phyloP scores from a whole-genome alignment of 805 yeast genomes.

The Nakazawaea anatomiae region DNA sequence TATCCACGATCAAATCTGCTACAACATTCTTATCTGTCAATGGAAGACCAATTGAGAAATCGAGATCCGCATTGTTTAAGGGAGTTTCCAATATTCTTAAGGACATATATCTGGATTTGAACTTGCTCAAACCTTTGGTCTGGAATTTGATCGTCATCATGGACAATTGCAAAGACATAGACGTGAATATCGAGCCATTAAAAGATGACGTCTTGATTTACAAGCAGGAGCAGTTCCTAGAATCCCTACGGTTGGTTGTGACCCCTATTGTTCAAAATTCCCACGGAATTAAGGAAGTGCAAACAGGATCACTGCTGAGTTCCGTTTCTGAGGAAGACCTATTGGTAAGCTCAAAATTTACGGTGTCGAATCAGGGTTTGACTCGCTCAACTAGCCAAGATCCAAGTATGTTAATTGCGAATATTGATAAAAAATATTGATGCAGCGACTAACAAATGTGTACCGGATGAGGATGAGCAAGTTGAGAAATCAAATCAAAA shows the following conservation, averaged over 20 bases:
- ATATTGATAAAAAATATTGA: not conserved
- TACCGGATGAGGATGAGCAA: not conserved
- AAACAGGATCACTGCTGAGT: no score
- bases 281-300: not conserved
- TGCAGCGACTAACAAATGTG: not conserved
- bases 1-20: slow-evolving; percentile 16
- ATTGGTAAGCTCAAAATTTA: not conserved
- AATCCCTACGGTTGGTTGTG: slow-evolving; percentile 11
- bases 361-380: not conserved
- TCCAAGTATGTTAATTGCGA: no score
- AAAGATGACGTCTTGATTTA: slow-evolving; percentile 33
- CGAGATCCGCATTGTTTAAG: slow-evolving; percentile 12
- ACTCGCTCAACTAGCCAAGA: no score
- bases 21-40: slow-evolving; percentile 28
- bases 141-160: slow-evolving; percentile 22
- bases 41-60: slow-evolving; percentile 22
- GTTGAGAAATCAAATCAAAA: not conserved
- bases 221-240: slow-evolving; percentile 17
- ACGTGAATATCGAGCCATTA: slow-evolving; percentile 39
- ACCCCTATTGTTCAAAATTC: not conserved
- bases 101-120: slow-evolving; percentile 17
- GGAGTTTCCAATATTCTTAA: slow-evolving; percentile 18
- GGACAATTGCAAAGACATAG: slow-evolving; percentile 14
- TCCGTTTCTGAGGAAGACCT: not conserved
- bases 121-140: slow-evolving; percentile 21